Percentiles rank a stretch among this genome's conserved stretches.
Evolutionary conservation across 2,329 filamentous ascomycete genomes (phyloP).

Genomic region (Botryotinia narcissicola): DNA sequence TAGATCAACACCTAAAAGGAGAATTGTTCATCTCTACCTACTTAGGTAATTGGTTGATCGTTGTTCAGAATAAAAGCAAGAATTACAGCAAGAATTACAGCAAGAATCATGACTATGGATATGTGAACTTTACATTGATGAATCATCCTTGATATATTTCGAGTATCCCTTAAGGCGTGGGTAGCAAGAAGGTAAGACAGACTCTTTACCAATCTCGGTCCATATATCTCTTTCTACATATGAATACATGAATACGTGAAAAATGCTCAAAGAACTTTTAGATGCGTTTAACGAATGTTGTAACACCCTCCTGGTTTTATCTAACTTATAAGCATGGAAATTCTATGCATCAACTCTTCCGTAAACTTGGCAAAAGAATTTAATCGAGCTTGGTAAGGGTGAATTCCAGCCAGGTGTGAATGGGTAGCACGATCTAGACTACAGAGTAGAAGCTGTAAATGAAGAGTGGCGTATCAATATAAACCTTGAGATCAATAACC

Average conservation of each 20-base stretch:
- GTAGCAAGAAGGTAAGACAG: neutral
- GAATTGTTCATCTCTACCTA: neutral
- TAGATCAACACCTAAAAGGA: neutral
- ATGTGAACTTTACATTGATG: neutral
- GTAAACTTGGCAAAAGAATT: neutral
- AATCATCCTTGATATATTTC: neutral
- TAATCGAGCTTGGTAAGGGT: conserved; percentile 1
- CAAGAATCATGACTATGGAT: neutral
- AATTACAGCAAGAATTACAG: neutral
- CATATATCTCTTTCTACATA: too few relatives aligned
- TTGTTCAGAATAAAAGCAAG: neutral
- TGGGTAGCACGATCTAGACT: neutral
- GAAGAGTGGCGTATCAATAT: conserved; percentile 3
- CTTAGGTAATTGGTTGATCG: too few relatives aligned
- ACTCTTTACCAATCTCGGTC: neutral
- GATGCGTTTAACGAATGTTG: neutral
- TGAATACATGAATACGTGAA: too few relatives aligned
- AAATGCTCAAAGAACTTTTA: too few relatives aligned
- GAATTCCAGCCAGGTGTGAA: too few relatives aligned
- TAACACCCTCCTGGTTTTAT: neutral
- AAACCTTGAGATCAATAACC: neutral
- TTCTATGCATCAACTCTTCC: neutral
- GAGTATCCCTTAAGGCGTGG: neutral
- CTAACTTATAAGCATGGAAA: too few relatives aligned
- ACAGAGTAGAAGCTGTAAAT: neutral